Base-by-base conservation (phyloP, 2,329 filamentous ascomycete species). In the Parascedosporium putredinis region DNA sequence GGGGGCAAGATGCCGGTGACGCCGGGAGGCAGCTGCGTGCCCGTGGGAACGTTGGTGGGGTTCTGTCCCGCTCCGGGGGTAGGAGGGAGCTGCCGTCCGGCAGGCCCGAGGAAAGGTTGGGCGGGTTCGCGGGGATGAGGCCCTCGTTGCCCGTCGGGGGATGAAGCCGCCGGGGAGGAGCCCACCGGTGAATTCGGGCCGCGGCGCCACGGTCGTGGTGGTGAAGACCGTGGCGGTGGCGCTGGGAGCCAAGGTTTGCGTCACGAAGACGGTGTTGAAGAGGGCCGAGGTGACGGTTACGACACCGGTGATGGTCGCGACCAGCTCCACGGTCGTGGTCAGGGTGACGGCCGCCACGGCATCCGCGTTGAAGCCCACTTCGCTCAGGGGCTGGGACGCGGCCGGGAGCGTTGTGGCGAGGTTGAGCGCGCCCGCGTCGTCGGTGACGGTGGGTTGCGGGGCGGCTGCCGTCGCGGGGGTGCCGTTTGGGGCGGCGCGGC, bases 191-290 rank as follows among this genome's bases (percentile, higher is more conserved):
- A 45, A n/a, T n/a, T 45, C 43, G 18, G 45, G 27, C 6, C 14
- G 46, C 7, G 45, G 31, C 3, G 20, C 40, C 9, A 49, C 43
- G 2, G 52, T 51, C 0, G 51, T 29, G 5, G 54, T 55, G 18
- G 47, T 24, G 10, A 52, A 49, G 10, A 43, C 18, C n/a, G 54
- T 57, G 8, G 49, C 52, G 8, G 51, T 54, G 1, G 53, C 50
- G 1, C 42, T 53, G 12, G 52, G 55, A 0, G 24, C 53, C 10
- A 52, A 23, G 3, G 55, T 56, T 7, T 52, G 42, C 6, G 55
- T 53, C 0, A 55, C 52, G 22, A 55, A 55, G 9, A 53, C 22
- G n/a, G 52, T 54, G 25, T 50, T 45, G 2, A 45, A 23, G 16
- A 50, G 9, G 6, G 38, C 40, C 7, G 48, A 50, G 10, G 48